These are phyloP conservation scores for Stephanodiscus minutulus DNA, from an alignment of 108 stramenopile species.

Conservation along the genomic window DNA sequence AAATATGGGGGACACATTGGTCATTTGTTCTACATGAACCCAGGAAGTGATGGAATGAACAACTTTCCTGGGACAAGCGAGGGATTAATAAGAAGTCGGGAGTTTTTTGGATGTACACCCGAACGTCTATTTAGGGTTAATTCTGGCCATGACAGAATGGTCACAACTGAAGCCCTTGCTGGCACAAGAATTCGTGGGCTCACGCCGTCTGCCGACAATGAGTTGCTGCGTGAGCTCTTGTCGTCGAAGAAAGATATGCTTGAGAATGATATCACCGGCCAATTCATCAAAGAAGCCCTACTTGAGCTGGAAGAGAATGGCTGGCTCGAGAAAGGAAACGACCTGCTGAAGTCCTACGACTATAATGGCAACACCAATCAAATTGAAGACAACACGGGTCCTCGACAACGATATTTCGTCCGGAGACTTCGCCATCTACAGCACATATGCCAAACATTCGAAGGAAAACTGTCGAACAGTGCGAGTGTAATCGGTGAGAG, in stretches of 20 bases:
- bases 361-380: constrained; percentile 16
- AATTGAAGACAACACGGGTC: constrained; percentile 8
- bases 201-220: constrained; percentile 64
- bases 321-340: constrained; percentile 40
- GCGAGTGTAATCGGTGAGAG: constrained; percentile 41
- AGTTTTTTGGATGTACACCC: constrained; percentile 85
- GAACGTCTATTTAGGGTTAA: constrained; percentile 77
- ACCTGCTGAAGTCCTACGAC: constrained; percentile 20
- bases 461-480: constrained; percentile 49
- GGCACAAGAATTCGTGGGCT: constrained; percentile 82
- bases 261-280: constrained; percentile 80
- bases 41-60: constrained; percentile 35
- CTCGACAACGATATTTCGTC: constrained; percentile 57
- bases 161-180: constrained; percentile 81
- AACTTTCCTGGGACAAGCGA: neutral
- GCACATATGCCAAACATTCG: constrained; percentile 81
- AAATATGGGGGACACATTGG: constrained; percentile 76
- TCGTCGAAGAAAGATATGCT: constrained; percentile 72
- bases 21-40: constrained; percentile 72
- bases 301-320: constrained; percentile 51
- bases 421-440: constrained; percentile 79
- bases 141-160: constrained; percentile 34
- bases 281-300: constrained; percentile 66
- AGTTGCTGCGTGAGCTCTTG: constrained; percentile 68
- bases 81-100: constrained; percentile 20